phyloP scores from a whole-genome alignment of 768 basidiomycete species.

The Clitopilus passeckerianus region DNA sequence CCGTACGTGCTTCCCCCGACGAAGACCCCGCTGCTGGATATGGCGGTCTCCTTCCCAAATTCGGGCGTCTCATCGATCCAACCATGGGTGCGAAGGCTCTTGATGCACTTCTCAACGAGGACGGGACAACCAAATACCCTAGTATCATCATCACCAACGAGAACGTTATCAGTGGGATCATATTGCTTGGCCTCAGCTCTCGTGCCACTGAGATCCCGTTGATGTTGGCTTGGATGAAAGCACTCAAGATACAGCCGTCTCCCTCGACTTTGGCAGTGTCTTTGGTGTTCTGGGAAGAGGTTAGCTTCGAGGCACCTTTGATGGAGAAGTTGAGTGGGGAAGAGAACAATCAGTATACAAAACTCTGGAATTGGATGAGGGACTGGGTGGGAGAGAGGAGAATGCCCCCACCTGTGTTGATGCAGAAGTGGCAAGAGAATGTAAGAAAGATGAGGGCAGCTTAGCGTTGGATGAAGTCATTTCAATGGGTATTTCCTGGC shows the following conservation, averaged over 20 bases:
- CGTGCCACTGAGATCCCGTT: slow-evolving; percentile 59
- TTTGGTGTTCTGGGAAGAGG: slow-evolving; percentile 70
- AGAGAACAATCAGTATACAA: slow-evolving; percentile 35
- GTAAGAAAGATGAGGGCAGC: neutral
- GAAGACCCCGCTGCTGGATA: slow-evolving; percentile 11
- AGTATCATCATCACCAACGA: slow-evolving; percentile 38
- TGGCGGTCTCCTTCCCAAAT: slow-evolving; percentile 3
- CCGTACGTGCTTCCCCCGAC: slow-evolving; percentile 21
- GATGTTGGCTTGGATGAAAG: slow-evolving; percentile 71
- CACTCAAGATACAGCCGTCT: slow-evolving; percentile 47
- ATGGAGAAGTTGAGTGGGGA: slow-evolving; percentile 38
- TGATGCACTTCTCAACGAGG: slow-evolving; percentile 16
- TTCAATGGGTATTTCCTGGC: slow-evolving; percentile 1
- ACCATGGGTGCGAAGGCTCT: slow-evolving; percentile 17
- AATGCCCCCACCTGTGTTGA: slow-evolving; percentile 36
- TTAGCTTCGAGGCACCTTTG: slow-evolving; percentile 55
- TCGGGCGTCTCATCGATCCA: slow-evolving; percentile 7
- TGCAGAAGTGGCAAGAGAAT: slow-evolving; percentile 9
- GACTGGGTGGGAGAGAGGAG: slow-evolving; percentile 50
- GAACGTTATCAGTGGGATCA: slow-evolving; percentile 55
- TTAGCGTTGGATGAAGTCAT: neutral
- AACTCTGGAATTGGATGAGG: slow-evolving; percentile 45
- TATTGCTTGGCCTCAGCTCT: slow-evolving; percentile 48
- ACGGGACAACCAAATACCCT: slow-evolving; percentile 16
- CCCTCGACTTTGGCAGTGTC: slow-evolving; percentile 52